Evolutionary conservation across 106 monocot species (phyloP).

Genomic region (Platanthera guangdongensis): DNA sequence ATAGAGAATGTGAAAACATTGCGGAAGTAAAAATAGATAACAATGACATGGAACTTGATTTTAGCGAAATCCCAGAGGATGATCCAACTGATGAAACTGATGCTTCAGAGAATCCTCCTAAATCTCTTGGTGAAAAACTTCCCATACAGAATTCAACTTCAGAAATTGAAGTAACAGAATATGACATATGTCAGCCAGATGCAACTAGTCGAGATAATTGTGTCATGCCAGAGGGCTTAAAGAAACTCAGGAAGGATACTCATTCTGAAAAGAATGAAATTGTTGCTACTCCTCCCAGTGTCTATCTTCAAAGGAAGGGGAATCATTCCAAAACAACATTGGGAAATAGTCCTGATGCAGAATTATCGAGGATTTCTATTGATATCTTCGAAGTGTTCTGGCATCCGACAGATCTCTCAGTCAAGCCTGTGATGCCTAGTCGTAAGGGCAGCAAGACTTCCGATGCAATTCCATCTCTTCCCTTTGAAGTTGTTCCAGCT

Average conservation of each 20-base stretch:
- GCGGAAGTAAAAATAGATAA: conserved; percentile 87
- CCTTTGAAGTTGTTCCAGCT: conserved; percentile 55
- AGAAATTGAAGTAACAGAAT: conserved; percentile 29
- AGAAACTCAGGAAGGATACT: conserved; percentile 26
- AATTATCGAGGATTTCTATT: conserved; percentile 18
- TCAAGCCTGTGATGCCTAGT: conserved; percentile 87
- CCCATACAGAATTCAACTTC: conserved; percentile 15
- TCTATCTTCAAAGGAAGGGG: conserved; percentile 25
- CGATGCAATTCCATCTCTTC: conserved; percentile 36
- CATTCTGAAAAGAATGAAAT: conserved; percentile 32
- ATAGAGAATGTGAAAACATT: conserved; percentile 55
- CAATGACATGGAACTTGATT: conserved; percentile 98
- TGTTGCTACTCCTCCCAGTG: conserved; percentile 37
- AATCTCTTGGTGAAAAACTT: conserved; percentile 22
- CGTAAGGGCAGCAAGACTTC: conserved; percentile 61
- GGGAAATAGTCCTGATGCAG: conserved; percentile 26
- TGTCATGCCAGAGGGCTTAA: conserved; percentile 17
- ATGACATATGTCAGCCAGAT: conserved; percentile 17
- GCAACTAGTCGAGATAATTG: conserved; percentile 20
- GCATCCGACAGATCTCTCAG: conserved; percentile 81
- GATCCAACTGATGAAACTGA: conserved; percentile 76
- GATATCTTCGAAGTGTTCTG: conserved; percentile 50
- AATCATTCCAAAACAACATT: conserved; percentile 23
- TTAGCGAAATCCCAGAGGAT: conserved; percentile 83
- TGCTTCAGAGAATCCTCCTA: conserved; percentile 29